Evolutionary conservation across 2,329 filamentous ascomycete genomes (phyloP).

Genomic region (Periconia sp.): DNA sequence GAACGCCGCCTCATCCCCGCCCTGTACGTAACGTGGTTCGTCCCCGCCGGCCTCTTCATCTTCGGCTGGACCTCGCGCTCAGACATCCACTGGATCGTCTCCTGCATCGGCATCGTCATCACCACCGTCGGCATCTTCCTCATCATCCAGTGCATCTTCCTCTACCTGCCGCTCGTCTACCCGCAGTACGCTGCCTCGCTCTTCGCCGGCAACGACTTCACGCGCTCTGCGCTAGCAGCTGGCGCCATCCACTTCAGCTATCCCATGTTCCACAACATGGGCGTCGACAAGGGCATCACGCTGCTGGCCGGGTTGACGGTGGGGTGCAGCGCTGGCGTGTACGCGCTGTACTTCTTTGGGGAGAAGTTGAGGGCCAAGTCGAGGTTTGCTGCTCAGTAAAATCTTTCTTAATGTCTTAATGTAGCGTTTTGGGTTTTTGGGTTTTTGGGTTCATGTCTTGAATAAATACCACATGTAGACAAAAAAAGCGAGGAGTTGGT

Average conservation of each 20-base stretch:
- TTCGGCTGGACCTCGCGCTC: conserved; percentile 73
- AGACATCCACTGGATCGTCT: conserved; percentile 63
- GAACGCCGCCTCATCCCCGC: conserved; percentile 81
- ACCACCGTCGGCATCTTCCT: conserved; percentile 54
- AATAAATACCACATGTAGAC: no score
- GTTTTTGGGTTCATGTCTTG: no score
- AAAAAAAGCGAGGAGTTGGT: no score
- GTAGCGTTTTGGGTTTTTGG: no score
- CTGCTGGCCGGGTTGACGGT: conserved; percentile 52
- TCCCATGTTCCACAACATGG: conserved; percentile 65
- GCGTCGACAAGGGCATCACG: conserved; percentile 63
- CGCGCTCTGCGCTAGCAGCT: conserved; percentile 62
- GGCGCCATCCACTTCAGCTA: conserved; percentile 66
- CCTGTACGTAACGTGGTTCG: conserved; percentile 58
- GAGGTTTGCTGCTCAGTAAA: conserved; percentile 40
- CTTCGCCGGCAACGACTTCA: conserved; percentile 69
- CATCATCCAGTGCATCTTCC: conserved; percentile 59
- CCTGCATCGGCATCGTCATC: conserved; percentile 59
- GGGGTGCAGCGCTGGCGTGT: conserved; percentile 61
- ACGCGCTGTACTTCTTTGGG: conserved; percentile 59
- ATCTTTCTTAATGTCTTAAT: not conserved
- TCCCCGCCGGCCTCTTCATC: conserved; percentile 69
- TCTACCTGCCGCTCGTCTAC: conserved; percentile 70
- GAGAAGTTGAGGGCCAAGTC: conserved; percentile 36
- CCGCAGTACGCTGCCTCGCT: conserved; percentile 56